Evolutionary conservation across 2,329 filamentous ascomycete genomes (phyloP).

Genomic region (Cladophialophora exuberans): DNA sequence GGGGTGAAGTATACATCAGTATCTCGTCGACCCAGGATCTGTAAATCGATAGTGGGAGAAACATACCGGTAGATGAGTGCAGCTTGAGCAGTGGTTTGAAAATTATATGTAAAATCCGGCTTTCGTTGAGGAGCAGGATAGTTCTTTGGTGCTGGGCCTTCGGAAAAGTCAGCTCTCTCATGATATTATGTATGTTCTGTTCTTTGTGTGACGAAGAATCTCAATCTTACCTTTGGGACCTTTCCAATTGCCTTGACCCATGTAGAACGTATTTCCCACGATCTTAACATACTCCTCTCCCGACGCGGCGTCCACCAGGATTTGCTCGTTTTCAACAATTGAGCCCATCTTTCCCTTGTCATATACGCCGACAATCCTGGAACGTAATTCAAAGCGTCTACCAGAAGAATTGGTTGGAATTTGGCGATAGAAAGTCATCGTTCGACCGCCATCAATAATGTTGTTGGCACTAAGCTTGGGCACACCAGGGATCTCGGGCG

Average conservation of each 20-base stretch:
- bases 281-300: conserved; percentile 45
- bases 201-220: not conserved
- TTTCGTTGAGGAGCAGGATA: not conserved
- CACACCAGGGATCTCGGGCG: conserved; percentile 42
- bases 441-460: conserved; percentile 49
- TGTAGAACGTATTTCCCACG: conserved; percentile 47
- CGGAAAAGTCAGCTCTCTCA: conserved; percentile 40
- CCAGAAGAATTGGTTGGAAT: conserved; percentile 42
- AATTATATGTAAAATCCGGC: not conserved
- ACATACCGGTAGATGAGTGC: conserved; percentile 1
- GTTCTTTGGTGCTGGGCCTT: conserved; percentile 43
- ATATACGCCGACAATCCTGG: conserved; percentile 49
- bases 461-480: conserved; percentile 47
- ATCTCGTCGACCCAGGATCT: not conserved
- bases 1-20: not conserved
- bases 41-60: not conserved
- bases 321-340: conserved; percentile 48
- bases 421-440: conserved; percentile 42
- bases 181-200: conserved; percentile 38
- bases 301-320: conserved; percentile 45
- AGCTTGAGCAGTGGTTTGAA: conserved; percentile 5
- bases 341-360: conserved; percentile 49
- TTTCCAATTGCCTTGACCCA: conserved; percentile 52
- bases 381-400: conserved; percentile 45
- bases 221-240: conserved; percentile 44